phyloP scores from a whole-genome alignment of 2,329 filamentous ascomycete genomes.

The Aureobasidium pullulans region DNA sequence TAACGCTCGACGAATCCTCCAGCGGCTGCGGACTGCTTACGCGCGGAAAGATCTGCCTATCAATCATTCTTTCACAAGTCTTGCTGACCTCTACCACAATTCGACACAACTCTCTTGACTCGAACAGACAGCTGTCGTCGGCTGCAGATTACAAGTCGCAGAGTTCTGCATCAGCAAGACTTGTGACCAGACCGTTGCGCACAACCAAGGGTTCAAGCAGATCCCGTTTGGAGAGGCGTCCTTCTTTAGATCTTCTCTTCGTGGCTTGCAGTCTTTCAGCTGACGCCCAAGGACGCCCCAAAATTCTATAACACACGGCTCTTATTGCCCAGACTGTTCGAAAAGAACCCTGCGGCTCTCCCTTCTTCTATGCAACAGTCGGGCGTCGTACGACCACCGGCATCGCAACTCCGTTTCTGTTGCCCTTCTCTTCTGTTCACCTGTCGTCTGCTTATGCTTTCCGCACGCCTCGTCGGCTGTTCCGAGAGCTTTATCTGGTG shows the following conservation, averaged over 20 bases:
- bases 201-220: neutral
- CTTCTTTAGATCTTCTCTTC: neutral
- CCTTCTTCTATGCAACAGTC: neutral
- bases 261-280: neutral
- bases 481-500: neutral
- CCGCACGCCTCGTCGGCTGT: neutral
- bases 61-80: too few species aligned
- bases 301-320: neutral
- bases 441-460: neutral
- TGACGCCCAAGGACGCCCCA: neutral
- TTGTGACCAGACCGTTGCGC: neutral
- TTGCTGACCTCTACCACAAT: neutral
- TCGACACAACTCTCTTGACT: neutral
- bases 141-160: neutral
- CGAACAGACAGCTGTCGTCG: neutral
- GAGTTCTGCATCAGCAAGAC: neutral
- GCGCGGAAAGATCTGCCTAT: neutral
- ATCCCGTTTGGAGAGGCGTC: neutral
- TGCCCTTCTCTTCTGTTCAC: neutral
- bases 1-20: neutral
- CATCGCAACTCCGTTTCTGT: neutral
- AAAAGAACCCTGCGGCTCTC: slow-evolving; percentile 2
- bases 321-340: neutral
- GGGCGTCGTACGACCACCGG: neutral
- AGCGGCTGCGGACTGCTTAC: neutral